phyloP scores from a whole-genome alignment of 768 basidiomycete species.

The Pholiota microspora region DNA sequence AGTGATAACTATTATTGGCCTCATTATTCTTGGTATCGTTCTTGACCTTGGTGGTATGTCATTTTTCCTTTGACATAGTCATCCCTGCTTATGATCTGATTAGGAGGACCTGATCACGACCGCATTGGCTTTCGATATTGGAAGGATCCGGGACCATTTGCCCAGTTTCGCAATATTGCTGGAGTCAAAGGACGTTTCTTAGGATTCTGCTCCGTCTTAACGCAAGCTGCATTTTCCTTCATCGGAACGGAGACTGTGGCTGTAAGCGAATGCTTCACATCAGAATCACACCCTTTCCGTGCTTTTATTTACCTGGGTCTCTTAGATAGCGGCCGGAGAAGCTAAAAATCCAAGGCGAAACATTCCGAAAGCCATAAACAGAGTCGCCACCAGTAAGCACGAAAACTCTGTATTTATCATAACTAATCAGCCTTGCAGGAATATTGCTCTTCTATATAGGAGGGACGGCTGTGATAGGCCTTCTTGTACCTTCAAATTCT shows the following conservation, averaged over 20 bases:
- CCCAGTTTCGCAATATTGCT: slow-evolving; percentile 58
- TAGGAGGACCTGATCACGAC: slow-evolving; percentile 80
- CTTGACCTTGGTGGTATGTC: slow-evolving; percentile 72
- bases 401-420: background rate
- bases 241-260: slow-evolving; percentile 95
- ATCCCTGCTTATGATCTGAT: background rate
- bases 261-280: slow-evolving; percentile 38
- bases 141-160: slow-evolving; percentile 88
- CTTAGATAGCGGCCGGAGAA: slow-evolving; percentile 80
- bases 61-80: background rate
- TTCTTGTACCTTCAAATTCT: slow-evolving; percentile 77
- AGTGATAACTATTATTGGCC: slow-evolving; percentile 78
- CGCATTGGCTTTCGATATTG: slow-evolving; percentile 75
- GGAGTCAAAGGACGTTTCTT: slow-evolving; percentile 77
- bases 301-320: slow-evolving; percentile 3
- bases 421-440: slow-evolving; percentile 37
- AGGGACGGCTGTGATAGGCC: slow-evolving; percentile 74
- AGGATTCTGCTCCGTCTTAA: slow-evolving; percentile 55
- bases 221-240: slow-evolving; percentile 88
- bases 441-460: slow-evolving; percentile 80
- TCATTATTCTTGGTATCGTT: slow-evolving; percentile 68
- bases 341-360: slow-evolving; percentile 81
- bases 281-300: background rate
- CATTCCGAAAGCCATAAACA: slow-evolving; percentile 60
- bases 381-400: slow-evolving; percentile 62